These are phyloP conservation scores for Aspergillus piperis DNA, from an alignment of 2,329 filamentous ascomycete species.

Conservation along the genomic window DNA sequence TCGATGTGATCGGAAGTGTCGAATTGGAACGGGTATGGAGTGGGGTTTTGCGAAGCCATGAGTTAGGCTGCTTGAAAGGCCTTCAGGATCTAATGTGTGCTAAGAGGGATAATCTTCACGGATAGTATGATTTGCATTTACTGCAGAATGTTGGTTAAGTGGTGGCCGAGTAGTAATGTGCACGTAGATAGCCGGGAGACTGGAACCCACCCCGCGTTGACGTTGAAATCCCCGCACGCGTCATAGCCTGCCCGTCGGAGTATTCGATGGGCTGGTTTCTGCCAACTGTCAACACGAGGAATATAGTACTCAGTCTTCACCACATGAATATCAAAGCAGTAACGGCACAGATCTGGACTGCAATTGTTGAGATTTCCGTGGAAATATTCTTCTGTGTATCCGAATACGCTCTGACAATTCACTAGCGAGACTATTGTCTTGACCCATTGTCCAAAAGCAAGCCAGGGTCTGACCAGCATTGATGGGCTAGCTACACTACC, in stretches of 20 bases:
- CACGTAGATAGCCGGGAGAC: background rate
- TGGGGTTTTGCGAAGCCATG: conserved; percentile 9
- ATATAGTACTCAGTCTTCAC: too few relatives aligned
- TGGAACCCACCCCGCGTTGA: background rate
- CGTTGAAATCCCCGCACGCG: background rate
- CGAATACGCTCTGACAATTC: too few relatives aligned
- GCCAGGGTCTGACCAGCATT: too few relatives aligned
- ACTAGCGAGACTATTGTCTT: too few relatives aligned
- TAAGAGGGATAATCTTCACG: background rate
- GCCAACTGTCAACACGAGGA: background rate
- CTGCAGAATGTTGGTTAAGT: background rate
- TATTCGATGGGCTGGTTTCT: too few relatives aligned
- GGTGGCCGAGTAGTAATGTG: background rate
- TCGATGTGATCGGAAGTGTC: conserved; percentile 7
- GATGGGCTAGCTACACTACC: too few relatives aligned
- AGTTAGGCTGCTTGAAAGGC: background rate
- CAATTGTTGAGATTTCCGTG: too few relatives aligned
- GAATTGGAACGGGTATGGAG: conserved; percentile 18
- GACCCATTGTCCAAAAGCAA: too few relatives aligned
- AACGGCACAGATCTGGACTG: too few relatives aligned
- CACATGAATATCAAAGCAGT: too few relatives aligned
- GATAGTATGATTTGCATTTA: background rate
- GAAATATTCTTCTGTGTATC: too few relatives aligned
- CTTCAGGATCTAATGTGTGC: background rate
- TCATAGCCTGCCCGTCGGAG: background rate